A percentile compares a stretch with the other conserved stretches of the same genome.
phyloP scores from a whole-genome alignment of 352 stramenopile genomes.

The Globisporangium echinulatum region DNA sequence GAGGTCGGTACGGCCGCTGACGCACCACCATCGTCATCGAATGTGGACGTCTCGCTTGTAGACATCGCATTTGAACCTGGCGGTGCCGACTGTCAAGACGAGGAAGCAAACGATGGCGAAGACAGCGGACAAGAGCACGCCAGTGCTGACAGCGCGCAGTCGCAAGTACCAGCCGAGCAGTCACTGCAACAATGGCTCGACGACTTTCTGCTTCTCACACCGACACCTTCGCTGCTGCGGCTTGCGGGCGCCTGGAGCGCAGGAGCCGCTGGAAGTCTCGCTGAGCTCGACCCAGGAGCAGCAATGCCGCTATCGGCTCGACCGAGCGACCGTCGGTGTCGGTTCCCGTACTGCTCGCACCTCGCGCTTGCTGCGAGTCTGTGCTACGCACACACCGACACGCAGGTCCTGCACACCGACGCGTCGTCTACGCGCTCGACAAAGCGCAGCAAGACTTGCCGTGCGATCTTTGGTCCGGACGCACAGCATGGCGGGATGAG shows the following conservation, averaged over 20 bases:
- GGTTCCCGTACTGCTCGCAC: not conserved
- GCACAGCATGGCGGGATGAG: too few relatives aligned
- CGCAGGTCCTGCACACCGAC: not conserved
- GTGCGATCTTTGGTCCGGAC: not conserved
- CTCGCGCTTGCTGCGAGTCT: not conserved
- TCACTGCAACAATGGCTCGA: not conserved
- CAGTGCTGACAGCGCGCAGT: not conserved
- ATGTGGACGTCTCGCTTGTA: conserved; percentile 6
- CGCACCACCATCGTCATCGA: not conserved
- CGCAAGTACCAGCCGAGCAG: not conserved
- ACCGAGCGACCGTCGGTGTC: conserved; percentile 1
- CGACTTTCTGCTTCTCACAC: not conserved
- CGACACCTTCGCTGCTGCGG: not conserved
- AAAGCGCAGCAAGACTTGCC: conserved; percentile 11
- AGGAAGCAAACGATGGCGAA: not conserved
- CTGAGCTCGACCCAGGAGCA: not conserved
- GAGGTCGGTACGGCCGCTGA: conserved; percentile 3
- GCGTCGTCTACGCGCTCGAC: not conserved
- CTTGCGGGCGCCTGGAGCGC: not conserved
- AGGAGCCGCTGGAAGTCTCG: not conserved
- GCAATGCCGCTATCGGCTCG: not conserved
- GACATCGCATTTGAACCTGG: not conserved
- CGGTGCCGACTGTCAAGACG: not conserved
- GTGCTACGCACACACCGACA: conserved; percentile 3
- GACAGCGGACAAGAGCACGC: not conserved